Evolutionary conservation across 495 filamentous ascomycete species (phyloP), one percentile per base, ranked within the genome.

Genomic region (Usnea hakonensis): DNA sequence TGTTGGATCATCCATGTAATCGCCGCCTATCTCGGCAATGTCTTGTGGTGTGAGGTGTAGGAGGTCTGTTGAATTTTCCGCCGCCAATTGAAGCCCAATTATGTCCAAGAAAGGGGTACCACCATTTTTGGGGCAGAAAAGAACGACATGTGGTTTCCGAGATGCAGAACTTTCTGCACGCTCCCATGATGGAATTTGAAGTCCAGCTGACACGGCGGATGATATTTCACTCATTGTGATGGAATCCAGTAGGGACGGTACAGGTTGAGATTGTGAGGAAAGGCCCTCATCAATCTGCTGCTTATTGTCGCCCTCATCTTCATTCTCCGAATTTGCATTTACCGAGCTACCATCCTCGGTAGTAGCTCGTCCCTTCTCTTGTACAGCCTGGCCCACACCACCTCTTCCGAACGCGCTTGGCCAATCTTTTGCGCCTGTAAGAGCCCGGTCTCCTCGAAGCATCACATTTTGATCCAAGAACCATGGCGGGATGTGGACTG

Each of bases 21-120:
- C 81, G 35, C 85, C 88, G 44, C 88, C 81, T 44, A 97, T 76
- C 60, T 91, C 79, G 17, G 90, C 88, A 64, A 98, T 79, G 70
- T 91, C 89, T 64, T 88, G 85, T 17, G 91, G 85, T 72, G 88
- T 85, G 17, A 98, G 73, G 28, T 83, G 81, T 38, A 98, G 75
- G 7, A 97, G 69, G 71, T 97, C 89, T n/a, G 91, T 86, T 37
- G 76, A 74, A 16, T 87, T 62, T 21, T 82, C 77, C 14, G 74
- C 69, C 2, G 90, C 87, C 36, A 89, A 72, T 35, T 72, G 75
- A 50, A 81, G 75, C 10, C 89, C 80, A 33, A 89, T 70, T 2
- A 73, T 70, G 60, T 87, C 79, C 41, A 92, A 72, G 59, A 84
- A 82, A 36, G 73, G 68, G 30, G 79, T 78, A 0, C 80, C 80